These are phyloP conservation scores for Cladophialophora yegresii DNA, from an alignment of 2,329 filamentous ascomycete genomes.

Conservation along the genomic window DNA sequence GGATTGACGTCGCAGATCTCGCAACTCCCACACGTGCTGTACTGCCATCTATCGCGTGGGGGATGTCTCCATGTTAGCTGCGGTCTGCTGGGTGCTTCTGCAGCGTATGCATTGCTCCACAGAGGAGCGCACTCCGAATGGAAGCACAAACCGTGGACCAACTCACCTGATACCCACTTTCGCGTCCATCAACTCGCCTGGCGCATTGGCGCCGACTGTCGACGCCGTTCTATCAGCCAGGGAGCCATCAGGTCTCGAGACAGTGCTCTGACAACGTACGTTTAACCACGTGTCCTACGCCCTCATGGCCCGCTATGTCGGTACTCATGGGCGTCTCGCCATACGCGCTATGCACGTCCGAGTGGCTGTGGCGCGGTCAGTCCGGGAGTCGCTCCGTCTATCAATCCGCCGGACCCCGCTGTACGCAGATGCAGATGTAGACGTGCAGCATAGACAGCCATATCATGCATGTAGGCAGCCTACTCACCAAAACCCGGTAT, in stretches of 20 bases:
- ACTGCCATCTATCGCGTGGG: slow-evolving; percentile 39
- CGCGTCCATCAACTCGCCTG: slow-evolving; percentile 13
- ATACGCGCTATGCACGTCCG: slow-evolving; percentile 51
- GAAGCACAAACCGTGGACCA: not conserved
- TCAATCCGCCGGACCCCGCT: not conserved
- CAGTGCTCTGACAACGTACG: not conserved
- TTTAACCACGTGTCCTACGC: slow-evolving; percentile 47
- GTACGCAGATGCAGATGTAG: too few species aligned
- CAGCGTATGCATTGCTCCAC: not conserved
- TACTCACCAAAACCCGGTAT: slow-evolving; percentile 45
- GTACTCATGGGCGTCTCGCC: slow-evolving; percentile 49
- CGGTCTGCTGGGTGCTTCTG: not conserved
- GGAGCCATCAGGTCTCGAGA: not conserved
- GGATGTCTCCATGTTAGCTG: not conserved
- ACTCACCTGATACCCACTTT: slow-evolving; percentile 38
- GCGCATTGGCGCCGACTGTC: slow-evolving; percentile 4
- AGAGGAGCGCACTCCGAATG: not conserved
- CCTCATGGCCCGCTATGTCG: slow-evolving; percentile 52
- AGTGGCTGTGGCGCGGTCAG: slow-evolving; percentile 40
- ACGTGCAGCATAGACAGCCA: too few species aligned
- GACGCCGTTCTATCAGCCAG: not conserved
- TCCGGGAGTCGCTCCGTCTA: slow-evolving; percentile 26
- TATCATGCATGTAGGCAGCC: too few species aligned
- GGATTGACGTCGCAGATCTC: slow-evolving; percentile 45
- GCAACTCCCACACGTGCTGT: slow-evolving; percentile 44